phyloP scores from a whole-genome alignment of 2,329 filamentous ascomycete species.

The Aureobasidium pullulans region DNA sequence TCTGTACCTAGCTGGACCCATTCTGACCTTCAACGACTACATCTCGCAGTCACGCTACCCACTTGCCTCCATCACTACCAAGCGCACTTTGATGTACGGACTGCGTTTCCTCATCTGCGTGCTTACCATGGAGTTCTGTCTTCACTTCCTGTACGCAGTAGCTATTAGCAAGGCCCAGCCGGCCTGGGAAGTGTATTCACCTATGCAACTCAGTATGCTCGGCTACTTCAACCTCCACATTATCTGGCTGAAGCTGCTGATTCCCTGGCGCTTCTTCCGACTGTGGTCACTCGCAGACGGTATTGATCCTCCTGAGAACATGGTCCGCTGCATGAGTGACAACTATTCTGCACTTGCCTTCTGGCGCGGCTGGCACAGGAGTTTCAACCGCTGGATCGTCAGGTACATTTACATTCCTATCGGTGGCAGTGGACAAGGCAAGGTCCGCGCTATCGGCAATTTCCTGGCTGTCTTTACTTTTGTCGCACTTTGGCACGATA shows the following conservation, averaged over 20 bases:
- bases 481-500: constrained; percentile 96
- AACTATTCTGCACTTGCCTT: constrained; percentile 88
- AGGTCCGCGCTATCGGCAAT: constrained; percentile 58
- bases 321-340: constrained; percentile 92
- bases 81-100: constrained; percentile 70
- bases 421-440: constrained; percentile 63
- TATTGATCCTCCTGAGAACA: constrained; percentile 94
- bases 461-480: constrained; percentile 89
- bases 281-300: constrained; percentile 90
- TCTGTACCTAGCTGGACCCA: constrained; percentile 85
- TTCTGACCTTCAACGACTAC: constrained; percentile 97
- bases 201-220: constrained; percentile 80
- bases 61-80: constrained; percentile 55
- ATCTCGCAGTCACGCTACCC: constrained; percentile 75
- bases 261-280: constrained; percentile 97
- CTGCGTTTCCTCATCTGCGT: constrained; percentile 74
- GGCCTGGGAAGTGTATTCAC: constrained; percentile 74
- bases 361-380: constrained; percentile 94
- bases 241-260: constrained; percentile 94
- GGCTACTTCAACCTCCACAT: constrained; percentile 95
- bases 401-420: constrained; percentile 91
- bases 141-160: constrained; percentile 89
- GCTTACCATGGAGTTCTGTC: constrained; percentile 80
- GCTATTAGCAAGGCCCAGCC: constrained; percentile 80
- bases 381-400: constrained; percentile 89